phyloP scores from a whole-genome alignment of 2,329 filamentous ascomycete genomes.

The Ampelomyces quisqualis region DNA sequence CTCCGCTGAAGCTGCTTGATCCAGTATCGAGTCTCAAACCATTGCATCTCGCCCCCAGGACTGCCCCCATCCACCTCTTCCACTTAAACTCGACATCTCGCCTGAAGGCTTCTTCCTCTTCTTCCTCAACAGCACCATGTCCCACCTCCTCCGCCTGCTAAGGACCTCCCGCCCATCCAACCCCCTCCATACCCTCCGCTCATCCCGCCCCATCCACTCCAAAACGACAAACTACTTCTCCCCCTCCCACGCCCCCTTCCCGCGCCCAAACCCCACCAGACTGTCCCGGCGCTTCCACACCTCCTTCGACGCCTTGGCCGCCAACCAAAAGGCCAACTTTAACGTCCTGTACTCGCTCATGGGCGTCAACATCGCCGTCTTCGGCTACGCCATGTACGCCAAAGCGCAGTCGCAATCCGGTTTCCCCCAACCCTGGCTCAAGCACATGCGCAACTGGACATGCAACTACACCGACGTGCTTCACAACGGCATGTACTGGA shows the following conservation, averaged over 20 bases:
- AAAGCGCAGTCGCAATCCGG: slow-evolving; percentile 25
- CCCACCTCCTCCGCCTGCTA: slow-evolving; percentile 14
- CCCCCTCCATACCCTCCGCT: slow-evolving; percentile 1
- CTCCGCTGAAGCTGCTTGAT: too few species aligned
- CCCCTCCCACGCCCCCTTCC: slow-evolving; percentile 8
- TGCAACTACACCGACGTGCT: slow-evolving; percentile 31
- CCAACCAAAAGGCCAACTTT: slow-evolving; percentile 14
- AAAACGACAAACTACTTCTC: slow-evolving; percentile 24
- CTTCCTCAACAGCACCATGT: slow-evolving; percentile 6
- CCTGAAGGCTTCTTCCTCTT: too few species aligned
- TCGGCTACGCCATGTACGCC: slow-evolving; percentile 41
- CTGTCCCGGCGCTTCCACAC: slow-evolving; percentile 12
- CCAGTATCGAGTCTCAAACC: neutral
- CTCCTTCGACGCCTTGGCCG: neutral
- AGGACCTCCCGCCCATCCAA: slow-evolving; percentile 11
- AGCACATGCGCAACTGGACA: slow-evolving; percentile 37
- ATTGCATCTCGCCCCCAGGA: too few species aligned
- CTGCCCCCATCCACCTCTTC: too few species aligned
- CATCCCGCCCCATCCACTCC: slow-evolving; percentile 7
- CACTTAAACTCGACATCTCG: too few species aligned
- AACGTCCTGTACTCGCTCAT: slow-evolving; percentile 41
- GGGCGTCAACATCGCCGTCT: slow-evolving; percentile 46
- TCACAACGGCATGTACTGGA: slow-evolving; percentile 39
- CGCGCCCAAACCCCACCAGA: slow-evolving; percentile 2
- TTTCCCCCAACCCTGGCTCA: slow-evolving; percentile 9